phyloP scores from a whole-genome alignment of 139 green algal genomes.

The Diplosphaera chodatii region DNA sequence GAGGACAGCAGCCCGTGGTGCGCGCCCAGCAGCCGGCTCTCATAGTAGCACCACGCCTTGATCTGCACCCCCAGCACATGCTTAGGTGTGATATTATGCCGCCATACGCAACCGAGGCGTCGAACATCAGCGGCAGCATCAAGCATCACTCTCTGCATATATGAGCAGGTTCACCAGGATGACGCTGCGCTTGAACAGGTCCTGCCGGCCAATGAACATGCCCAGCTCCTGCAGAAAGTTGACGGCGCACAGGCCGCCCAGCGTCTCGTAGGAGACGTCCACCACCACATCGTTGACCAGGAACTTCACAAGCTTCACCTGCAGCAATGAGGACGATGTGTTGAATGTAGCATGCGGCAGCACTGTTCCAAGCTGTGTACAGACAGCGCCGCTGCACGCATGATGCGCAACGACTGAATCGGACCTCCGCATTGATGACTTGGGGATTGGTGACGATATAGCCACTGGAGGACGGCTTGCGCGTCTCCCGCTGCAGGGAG shows the following conservation, averaged over 20 bases:
- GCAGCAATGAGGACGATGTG: conserved; percentile 2
- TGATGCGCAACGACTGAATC: no score
- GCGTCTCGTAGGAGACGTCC: conserved; percentile 93
- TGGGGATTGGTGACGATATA: conserved; percentile 72
- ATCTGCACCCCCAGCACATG: conserved; percentile 64
- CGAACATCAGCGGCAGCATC: no score
- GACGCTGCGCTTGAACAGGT: conserved; percentile 94
- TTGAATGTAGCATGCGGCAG: background rate
- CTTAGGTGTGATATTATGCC: no score
- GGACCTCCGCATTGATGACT: conserved; percentile 90
- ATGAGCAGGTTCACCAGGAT: conserved; percentile 65
- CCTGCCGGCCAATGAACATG: conserved; percentile 53
- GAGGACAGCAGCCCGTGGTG: conserved; percentile 92
- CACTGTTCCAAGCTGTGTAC: no score
- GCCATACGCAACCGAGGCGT: no score
- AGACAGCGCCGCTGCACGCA: background rate
- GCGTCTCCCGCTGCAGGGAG: conserved; percentile 62
- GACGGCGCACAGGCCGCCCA: conserved; percentile 87
- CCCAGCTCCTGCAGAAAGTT: conserved; percentile 88
- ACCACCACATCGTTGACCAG: conserved; percentile 93
- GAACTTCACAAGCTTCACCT: conserved; percentile 94
- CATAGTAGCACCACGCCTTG: conserved; percentile 99
- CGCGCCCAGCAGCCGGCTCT: conserved; percentile 87
- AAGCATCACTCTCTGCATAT: background rate
- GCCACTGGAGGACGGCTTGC: conserved; percentile 29